These are phyloP conservation scores for Vigna hirtella DNA, from an alignment of 306 rosid genomes.

Conservation along the genomic window DNA sequence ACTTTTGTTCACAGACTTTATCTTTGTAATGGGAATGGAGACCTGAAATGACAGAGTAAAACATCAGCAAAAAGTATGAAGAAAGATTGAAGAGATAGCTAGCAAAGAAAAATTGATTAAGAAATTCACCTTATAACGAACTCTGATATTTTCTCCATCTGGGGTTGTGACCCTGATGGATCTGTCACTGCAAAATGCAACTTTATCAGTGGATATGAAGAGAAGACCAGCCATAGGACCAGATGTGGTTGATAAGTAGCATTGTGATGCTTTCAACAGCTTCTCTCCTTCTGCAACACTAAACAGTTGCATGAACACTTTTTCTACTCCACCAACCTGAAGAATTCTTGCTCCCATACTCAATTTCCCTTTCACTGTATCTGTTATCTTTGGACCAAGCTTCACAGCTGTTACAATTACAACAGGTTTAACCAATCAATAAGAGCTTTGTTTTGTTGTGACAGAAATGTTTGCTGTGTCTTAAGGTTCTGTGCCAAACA, in stretches of 20 bases:
- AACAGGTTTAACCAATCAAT: slow-evolving; percentile 27
- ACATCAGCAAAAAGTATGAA: slow-evolving; percentile 7
- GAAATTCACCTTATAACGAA: slow-evolving; percentile 63
- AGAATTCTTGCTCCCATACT: slow-evolving; percentile 77
- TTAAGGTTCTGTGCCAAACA: not conserved
- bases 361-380: slow-evolving; percentile 78
- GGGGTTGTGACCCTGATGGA: slow-evolving; percentile 66
- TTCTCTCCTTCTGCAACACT: slow-evolving; percentile 66
- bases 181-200: slow-evolving; percentile 85
- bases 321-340: slow-evolving; percentile 70
- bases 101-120: not conserved
- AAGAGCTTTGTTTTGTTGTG: slow-evolving; percentile 23
- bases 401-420: slow-evolving; percentile 55
- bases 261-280: slow-evolving; percentile 67
- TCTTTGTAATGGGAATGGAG: slow-evolving; percentile 19
- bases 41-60: slow-evolving; percentile 33
- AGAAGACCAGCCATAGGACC: slow-evolving; percentile 93
- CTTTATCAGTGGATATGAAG: slow-evolving; percentile 74
- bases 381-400: slow-evolving; percentile 66
- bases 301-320: slow-evolving; percentile 65
- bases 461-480: slow-evolving; percentile 20
- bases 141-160: slow-evolving; percentile 56
- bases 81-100: not conserved
- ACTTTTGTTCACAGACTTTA: slow-evolving; percentile 30
- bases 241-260: slow-evolving; percentile 78